Evolutionary conservation across 805 yeast species (phyloP).

Genomic region (Lachancea waltii): DNA sequence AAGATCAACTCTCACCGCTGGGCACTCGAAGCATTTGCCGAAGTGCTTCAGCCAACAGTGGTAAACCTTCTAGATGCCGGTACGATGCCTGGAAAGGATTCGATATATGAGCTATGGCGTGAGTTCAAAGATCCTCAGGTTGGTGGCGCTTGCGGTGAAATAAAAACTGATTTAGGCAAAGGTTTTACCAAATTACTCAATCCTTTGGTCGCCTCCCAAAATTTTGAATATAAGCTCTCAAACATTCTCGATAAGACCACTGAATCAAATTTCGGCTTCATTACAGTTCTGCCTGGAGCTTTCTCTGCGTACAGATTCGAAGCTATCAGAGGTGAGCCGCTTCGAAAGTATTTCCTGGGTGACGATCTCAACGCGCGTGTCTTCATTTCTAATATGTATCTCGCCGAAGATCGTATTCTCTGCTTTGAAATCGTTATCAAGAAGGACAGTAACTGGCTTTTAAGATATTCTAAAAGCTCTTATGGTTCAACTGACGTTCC

Average conservation of each 20-base stretch:
- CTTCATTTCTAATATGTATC: constrained; percentile 91
- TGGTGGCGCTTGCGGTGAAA: constrained; percentile 98
- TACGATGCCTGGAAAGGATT: constrained; percentile 78
- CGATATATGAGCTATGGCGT: constrained; percentile 86
- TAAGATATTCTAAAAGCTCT: constrained; percentile 81
- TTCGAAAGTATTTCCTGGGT: constrained; percentile 87
- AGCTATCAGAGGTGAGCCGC: constrained; percentile 79
- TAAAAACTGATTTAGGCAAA: constrained; percentile 74
- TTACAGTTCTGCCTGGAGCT: constrained; percentile 93
- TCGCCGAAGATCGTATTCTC: constrained; percentile 92
- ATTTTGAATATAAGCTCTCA: constrained; percentile 93
- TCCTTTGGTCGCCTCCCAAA: constrained; percentile 93
- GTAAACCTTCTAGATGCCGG: constrained; percentile 90
- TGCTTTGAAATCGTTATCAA: constrained; percentile 96
- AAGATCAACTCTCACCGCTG: constrained; percentile 95
- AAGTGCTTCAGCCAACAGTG: constrained; percentile 72
- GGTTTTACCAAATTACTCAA: constrained; percentile 52
- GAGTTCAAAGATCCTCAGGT: constrained; percentile 72
- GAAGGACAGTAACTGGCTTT: constrained; percentile 60
- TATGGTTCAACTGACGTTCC: constrained; percentile 96
- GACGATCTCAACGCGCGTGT: constrained; percentile 77
- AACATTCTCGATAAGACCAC: constrained; percentile 93
- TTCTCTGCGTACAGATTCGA: constrained; percentile 87
- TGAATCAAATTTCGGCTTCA: constrained; percentile 91
- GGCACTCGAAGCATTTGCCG: constrained; percentile 92